phyloP scores from a whole-genome alignment of 2,329 filamentous ascomycete genomes.

The Taxawa tesnikishii region DNA sequence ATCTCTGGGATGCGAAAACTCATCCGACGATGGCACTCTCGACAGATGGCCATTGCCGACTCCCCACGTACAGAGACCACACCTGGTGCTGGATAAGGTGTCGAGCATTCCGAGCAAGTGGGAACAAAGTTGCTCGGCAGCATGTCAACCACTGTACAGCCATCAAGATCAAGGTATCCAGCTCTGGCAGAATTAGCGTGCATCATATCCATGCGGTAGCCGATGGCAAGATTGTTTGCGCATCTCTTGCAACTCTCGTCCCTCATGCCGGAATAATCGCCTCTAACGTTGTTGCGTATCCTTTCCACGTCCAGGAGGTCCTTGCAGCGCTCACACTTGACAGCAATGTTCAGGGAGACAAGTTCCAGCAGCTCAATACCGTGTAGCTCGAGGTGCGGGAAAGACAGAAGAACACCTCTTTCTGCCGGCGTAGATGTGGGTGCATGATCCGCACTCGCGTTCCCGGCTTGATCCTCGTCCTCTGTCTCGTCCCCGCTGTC shows the following conservation, averaged over 20 bases:
- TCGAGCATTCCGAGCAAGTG: conserved; percentile 67
- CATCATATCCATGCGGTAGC: conserved; percentile 51
- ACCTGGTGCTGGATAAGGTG: conserved; percentile 46
- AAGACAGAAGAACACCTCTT: conserved; percentile 63
- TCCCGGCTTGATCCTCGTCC: conserved; percentile 27
- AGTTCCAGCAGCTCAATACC: conserved; percentile 67
- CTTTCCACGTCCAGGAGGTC: conserved; percentile 57
- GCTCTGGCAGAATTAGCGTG: conserved; percentile 63
- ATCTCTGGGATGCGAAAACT: conserved; percentile 68
- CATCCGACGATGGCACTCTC: conserved; percentile 69
- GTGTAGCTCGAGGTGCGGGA: conserved; percentile 65
- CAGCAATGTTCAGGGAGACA: conserved; percentile 50
- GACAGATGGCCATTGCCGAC: conserved; percentile 60
- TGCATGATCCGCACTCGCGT: conserved; percentile 22
- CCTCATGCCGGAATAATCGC: conserved; percentile 26
- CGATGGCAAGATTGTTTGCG: conserved; percentile 33
- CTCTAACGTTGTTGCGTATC: conserved; percentile 42
- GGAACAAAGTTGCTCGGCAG: conserved; percentile 63
- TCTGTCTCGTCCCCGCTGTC: conserved; percentile 38
- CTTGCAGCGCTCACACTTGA: conserved; percentile 73
- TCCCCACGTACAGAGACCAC: conserved; percentile 65
- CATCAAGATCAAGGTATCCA: conserved; percentile 65
- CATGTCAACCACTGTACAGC: conserved; percentile 64
- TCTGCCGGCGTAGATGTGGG: conserved; percentile 36
- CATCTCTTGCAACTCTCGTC: conserved; percentile 44